Conservation (phyloP, 768 basidiomycete species). For the Amanita muscaria region DNA sequence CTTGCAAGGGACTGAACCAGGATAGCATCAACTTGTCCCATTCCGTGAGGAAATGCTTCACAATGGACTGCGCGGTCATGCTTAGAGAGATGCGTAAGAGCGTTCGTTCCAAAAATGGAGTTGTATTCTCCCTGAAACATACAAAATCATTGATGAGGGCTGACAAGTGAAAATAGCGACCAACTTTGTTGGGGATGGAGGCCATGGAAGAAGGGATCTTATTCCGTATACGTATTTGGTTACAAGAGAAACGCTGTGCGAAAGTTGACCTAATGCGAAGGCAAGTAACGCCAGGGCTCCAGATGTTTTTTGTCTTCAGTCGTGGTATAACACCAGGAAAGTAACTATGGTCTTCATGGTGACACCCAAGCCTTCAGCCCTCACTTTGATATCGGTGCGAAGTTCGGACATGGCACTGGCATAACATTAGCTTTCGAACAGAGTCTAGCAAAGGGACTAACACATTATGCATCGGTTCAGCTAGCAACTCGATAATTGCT, state of each 20-base stretch:
- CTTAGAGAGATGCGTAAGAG: constrained; percentile 61
- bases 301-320: constrained; percentile 21
- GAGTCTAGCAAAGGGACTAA: constrained; percentile 29
- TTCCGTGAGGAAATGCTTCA: constrained; percentile 95
- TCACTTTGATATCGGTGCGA: constrained; percentile 62
- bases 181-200: neutral
- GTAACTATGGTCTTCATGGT: constrained; percentile 65
- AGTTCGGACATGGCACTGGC: constrained; percentile 58
- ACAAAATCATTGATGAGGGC: neutral
- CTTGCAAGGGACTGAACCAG: constrained; percentile 69
- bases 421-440: neutral
- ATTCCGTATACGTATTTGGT: constrained; percentile 42
- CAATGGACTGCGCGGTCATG: constrained; percentile 80
- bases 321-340: constrained; percentile 53
- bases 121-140: constrained; percentile 10
- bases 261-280: constrained; percentile 80
- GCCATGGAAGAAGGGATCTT: constrained; percentile 24
- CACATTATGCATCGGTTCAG: constrained; percentile 79
- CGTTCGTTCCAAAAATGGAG: constrained; percentile 24
- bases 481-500: constrained; percentile 66
- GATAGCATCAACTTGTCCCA: constrained; percentile 90
- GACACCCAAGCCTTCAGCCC: constrained; percentile 81
- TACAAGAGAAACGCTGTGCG: constrained; percentile 56
- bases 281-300: constrained; percentile 60
- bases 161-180: neutral